Conservation (phyloP, 2,329 filamentous ascomycete genomes). For the Fusarium drepaniforme region DNA sequence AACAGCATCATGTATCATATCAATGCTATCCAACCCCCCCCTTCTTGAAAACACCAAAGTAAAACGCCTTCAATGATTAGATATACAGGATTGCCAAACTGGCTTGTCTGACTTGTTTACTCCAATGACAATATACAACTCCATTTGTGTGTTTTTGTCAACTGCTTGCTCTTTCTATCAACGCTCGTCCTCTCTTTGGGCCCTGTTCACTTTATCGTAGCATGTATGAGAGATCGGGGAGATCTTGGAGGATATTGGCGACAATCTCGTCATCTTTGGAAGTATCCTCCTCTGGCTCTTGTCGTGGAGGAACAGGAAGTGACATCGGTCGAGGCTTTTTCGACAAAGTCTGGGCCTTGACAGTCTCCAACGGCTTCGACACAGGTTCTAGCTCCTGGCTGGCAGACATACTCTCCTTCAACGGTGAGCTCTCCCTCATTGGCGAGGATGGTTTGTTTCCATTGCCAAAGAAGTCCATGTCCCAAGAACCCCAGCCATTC, state of each 20-base stretch:
- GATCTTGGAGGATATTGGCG: conserved; percentile 50
- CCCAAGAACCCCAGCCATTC: conserved; percentile 38
- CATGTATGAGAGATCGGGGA: conserved; percentile 62
- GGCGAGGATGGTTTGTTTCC: conserved; percentile 16
- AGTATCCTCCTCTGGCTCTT: conserved; percentile 5
- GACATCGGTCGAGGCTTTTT: conserved; percentile 14
- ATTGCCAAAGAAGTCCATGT: conserved; percentile 27
- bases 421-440: conserved; percentile 8
- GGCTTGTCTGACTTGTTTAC: neutral
- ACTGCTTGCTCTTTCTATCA: neutral
- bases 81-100: conserved; percentile 19
- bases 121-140: neutral
- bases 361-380: conserved; percentile 12
- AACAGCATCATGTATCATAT: conserved; percentile 6
- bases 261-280: conserved; percentile 49
- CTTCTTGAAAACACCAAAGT: neutral
- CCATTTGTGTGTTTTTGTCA: neutral
- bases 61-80: conserved; percentile 36
- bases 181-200: conserved; percentile 14
- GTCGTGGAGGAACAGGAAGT: conserved; percentile 13
- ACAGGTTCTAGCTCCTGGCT: conserved; percentile 10
- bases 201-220: conserved; percentile 47
- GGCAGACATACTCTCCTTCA: neutral
- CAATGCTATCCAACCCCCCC: conserved; percentile 15
- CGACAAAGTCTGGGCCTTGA: neutral